Percentiles rank a stretch among this genome's conserved stretches.
phyloP scores from a whole-genome alignment of 495 filamentous ascomycete species.

The Rhizodiscina lignyota region DNA sequence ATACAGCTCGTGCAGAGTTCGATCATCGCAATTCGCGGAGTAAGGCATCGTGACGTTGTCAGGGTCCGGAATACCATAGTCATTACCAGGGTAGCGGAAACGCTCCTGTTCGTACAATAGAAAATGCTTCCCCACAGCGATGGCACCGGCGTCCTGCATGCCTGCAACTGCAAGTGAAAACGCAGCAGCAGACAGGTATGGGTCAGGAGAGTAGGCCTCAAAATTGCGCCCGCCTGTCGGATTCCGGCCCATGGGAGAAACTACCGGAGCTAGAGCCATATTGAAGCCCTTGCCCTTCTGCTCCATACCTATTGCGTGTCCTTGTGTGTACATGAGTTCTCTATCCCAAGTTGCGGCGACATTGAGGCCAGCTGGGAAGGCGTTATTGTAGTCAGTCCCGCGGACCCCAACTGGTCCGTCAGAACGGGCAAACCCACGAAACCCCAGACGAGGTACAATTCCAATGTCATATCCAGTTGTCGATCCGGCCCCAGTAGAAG shows the following conservation, averaged over 20 bases:
- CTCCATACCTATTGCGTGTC: constrained; percentile 37
- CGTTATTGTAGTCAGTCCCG: constrained; percentile 31
- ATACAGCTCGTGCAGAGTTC: constrained; percentile 55
- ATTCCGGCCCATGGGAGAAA: constrained; percentile 24
- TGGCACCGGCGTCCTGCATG: constrained; percentile 23
- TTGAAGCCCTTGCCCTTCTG: constrained; percentile 34
- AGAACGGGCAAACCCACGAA: constrained; percentile 34
- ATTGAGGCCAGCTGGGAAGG: constrained; percentile 37
- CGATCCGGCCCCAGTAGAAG: constrained; percentile 33
- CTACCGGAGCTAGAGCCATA: constrained; percentile 38
- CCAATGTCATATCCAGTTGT: neutral
- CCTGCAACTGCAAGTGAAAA: constrained; percentile 26
- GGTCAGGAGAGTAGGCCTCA: constrained; percentile 18
- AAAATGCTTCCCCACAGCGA: constrained; percentile 33
- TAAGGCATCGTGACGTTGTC: too few relatives aligned
- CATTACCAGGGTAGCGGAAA: constrained; percentile 33
- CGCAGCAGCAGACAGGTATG: constrained; percentile 29
- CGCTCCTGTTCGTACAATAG: constrained; percentile 50
- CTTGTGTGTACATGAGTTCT: constrained; percentile 35
- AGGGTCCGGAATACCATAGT: too few relatives aligned
- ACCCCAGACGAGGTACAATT: constrained; percentile 26
- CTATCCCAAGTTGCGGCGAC: constrained; percentile 34
- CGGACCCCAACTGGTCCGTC: constrained; percentile 38
- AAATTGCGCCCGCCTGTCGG: constrained; percentile 21
- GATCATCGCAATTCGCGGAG: constrained; percentile 50